Base-by-base conservation (phyloP, 345 rosid genomes). In the Salix purpurea region DNA sequence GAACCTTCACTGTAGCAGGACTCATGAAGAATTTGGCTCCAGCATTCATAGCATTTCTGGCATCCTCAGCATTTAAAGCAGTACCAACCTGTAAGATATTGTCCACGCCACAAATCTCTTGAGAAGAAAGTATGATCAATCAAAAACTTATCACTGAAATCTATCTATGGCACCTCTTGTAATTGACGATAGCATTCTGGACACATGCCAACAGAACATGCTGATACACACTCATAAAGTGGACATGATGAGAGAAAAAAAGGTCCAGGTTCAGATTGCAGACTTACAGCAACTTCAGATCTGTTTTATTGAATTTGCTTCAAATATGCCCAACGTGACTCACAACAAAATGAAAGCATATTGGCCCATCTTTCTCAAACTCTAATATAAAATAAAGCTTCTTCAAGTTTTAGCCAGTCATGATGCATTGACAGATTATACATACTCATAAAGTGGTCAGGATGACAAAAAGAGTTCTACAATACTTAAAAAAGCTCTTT, bases 11-110 rank as follows among this genome's bases (percentile, higher is more conserved):
- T 12, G 71, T 84, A 61, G 85, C 89, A 52, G 93, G 93, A 77
- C 93, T 88, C 91, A 83, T 86, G 66, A 90, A 71, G 81, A 90
- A 90, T 77, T 84, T 86, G 72, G 91, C 93, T 71, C 91, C 90
- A 13, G 81, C 83, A 67, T 44, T 60, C 67, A 56, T 80, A 67
- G 91, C 91, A 18, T 64, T 79, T 66, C 40, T 72, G 56, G 91
- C 90, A 79, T 90, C 91, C 69, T 76, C 71, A 19, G 66, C 79
- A 48, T 72, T 84, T 76, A 90, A 77, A 81, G 85, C 82, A 16
- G 90, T 90, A 14, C 93, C 90, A 75, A 90, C 89, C 90, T 85
- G 80, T 56, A 79, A 73, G 74, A 74, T 13, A 66, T 68, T 66
- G 60, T 6, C 70, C 44, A 32, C 42, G 71, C 60, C 70, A 37